Conservation (phyloP, 441 rosid genomes). For the Jatropha multifida region DNA sequence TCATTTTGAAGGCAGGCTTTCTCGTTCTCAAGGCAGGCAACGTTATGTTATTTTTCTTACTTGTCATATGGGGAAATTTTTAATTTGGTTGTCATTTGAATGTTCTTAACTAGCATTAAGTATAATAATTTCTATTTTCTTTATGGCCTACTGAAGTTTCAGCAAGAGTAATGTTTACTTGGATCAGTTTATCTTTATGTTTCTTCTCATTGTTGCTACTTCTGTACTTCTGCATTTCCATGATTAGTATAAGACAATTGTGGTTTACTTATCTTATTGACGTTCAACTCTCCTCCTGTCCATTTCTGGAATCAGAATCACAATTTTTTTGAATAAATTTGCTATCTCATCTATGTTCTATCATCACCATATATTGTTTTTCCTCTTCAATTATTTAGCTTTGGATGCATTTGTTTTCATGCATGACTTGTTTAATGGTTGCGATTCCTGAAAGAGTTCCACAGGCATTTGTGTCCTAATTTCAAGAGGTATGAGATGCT, state of each 20-base stretch:
- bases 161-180: slow-evolving; percentile 8
- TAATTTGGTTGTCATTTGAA: slow-evolving; percentile 21
- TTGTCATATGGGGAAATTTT: slow-evolving; percentile 26
- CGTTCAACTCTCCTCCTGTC: background rate
- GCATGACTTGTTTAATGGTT: slow-evolving; percentile 11
- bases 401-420: slow-evolving; percentile 12
- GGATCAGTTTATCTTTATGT: background rate
- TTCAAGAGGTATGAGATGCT: slow-evolving; percentile 29
- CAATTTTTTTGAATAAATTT: background rate
- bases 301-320: background rate
- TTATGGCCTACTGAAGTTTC: slow-evolving; percentile 12
- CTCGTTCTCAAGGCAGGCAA: slow-evolving; percentile 50
- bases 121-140: slow-evolving; percentile 11
- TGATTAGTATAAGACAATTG: background rate
- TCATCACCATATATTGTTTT: background rate
- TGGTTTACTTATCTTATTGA: background rate
- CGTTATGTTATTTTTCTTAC: slow-evolving; percentile 35
- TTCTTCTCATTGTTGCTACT: background rate
- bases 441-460: slow-evolving; percentile 21
- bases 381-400: slow-evolving; percentile 8
- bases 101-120: slow-evolving; percentile 10
- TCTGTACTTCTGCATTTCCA: background rate
- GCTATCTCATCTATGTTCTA: background rate
- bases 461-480: slow-evolving; percentile 20
- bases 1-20: slow-evolving; percentile 50